phyloP scores from a whole-genome alignment of 176 grass and related monocot species.

The Triticum urartu region DNA sequence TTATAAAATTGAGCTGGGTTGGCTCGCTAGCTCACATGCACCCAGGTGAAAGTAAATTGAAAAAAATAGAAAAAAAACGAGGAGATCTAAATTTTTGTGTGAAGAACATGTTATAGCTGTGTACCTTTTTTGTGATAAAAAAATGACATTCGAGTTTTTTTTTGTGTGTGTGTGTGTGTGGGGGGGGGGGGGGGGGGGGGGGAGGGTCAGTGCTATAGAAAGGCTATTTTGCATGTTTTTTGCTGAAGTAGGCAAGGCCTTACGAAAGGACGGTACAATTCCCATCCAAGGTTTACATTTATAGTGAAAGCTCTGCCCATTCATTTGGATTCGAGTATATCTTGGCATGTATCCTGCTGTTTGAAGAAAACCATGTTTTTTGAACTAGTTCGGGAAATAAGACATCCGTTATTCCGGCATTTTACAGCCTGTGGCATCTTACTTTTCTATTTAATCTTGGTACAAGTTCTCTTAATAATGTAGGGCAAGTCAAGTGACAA shows the following conservation, averaged over 20 bases:
- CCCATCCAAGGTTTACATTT: background rate
- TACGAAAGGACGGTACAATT: background rate
- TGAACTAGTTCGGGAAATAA: background rate
- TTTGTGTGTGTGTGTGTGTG: too few relatives aligned
- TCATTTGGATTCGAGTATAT: background rate
- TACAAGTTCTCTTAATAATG: background rate
- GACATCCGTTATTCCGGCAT: background rate
- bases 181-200: too few relatives aligned
- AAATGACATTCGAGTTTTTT: too few relatives aligned
- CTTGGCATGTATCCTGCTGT: background rate
- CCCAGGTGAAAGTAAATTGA: too few relatives aligned
- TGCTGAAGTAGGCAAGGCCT: background rate
- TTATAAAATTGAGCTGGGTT: background rate
- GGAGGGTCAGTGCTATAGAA: too few relatives aligned
- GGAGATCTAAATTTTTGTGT: too few relatives aligned
- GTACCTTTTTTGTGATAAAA: too few relatives aligned
- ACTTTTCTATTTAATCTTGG: background rate
- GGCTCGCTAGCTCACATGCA: too few relatives aligned
- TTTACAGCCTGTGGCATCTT: background rate
- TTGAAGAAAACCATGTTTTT: background rate
- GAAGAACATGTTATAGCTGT: too few relatives aligned
- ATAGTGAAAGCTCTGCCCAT: too few relatives aligned
- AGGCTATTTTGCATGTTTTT: background rate
- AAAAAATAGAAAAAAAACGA: too few relatives aligned
- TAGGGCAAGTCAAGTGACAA: slow-evolving; percentile 17